Base-by-base conservation (phyloP, 2,329 filamentous ascomycete species). In the Venturia asperata region DNA sequence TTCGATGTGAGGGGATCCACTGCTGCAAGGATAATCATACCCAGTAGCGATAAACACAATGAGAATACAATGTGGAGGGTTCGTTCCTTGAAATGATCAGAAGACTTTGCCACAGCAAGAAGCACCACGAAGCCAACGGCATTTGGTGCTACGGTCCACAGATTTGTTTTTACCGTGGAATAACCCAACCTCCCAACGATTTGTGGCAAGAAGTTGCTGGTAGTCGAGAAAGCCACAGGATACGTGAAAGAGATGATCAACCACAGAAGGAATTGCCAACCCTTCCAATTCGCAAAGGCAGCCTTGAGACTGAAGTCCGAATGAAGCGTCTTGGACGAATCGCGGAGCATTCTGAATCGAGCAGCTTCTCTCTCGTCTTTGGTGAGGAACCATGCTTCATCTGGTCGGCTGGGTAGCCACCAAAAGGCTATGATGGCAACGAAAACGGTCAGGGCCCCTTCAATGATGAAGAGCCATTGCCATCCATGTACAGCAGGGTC, bases 161-260 rank as follows among this genome's bases (percentile, higher is more conserved):
- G 34, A 34, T 89, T 80, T 0, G 87, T 85, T 34, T 79, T 75
- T 60, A 86, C 83, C 17, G 80, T 78, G 66, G 75, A 79, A 73
- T 87, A 89, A 19, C 83, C 82, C 1, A 91, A 81, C 6, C 86
- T 88, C 66, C 81, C 78, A 61, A 91, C 87, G 64, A 92, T 86
- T 0, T 87, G 88, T 0, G 77, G 78, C 27, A 80, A 79, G 80
- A 13, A 80, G 70, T 0, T 77, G 75, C 45, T 80, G 49, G 49
- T 55, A 6, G 49, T 55, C 21, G 49, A 55, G 15, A 55, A 55
- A 27, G 49, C 49, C 1, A 55, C 49, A 34, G 49, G 49, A 34
- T 55, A 55, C 24, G 49, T 55, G 73, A 13, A 77, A 78, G 70
- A 80, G 77, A 17, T 80, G 75, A 9, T 77, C 17, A 72, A 73